Evolutionary conservation across 768 basidiomycete species (phyloP).

Genomic region (Krasilnikovozyma curviuscula): DNA sequence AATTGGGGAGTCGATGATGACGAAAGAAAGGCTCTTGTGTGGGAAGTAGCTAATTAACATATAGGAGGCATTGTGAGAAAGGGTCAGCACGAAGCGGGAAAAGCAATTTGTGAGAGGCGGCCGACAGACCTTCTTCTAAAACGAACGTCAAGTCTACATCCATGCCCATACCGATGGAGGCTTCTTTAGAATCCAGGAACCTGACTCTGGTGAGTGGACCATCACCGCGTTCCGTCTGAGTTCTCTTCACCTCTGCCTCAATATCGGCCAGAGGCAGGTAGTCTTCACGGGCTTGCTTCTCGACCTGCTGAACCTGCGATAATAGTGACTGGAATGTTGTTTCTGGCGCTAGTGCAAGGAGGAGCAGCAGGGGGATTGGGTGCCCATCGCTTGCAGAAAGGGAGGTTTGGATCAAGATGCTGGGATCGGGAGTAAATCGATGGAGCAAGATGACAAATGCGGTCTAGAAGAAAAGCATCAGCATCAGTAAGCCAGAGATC

Average conservation of each 20-base stretch:
- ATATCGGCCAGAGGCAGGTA: conserved; percentile 62
- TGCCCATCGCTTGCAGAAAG: neutral
- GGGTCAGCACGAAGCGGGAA: too few species aligned
- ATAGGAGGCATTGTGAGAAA: too few species aligned
- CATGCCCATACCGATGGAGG: conserved; percentile 30
- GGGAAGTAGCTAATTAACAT: too few species aligned
- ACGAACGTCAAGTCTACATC: conserved; percentile 9
- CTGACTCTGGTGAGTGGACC: conserved; percentile 10
- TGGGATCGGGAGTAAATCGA: conserved; percentile 86
- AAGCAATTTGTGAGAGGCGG: neutral
- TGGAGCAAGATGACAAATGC: conserved; percentile 80
- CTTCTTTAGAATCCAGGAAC: conserved; percentile 16
- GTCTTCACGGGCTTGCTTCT: conserved; percentile 63
- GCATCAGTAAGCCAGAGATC: too few species aligned
- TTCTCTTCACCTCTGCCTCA: conserved; percentile 20
- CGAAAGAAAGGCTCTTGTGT: too few species aligned
- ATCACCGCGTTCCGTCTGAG: conserved; percentile 11
- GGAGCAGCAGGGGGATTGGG: conserved; percentile 59
- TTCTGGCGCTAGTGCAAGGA: conserved; percentile 58
- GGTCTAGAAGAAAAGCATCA: conserved; percentile 75
- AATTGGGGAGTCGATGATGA: conserved; percentile 3
- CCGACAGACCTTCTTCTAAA: conserved; percentile 1
- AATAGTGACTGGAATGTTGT: conserved; percentile 83
- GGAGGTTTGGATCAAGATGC: conserved; percentile 45
- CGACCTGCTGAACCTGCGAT: conserved; percentile 61